A percentile compares a stretch with the other conserved stretches of the same genome.
These are phyloP conservation scores for Rhynchospora pubera DNA, from an alignment of 176 grass and related monocot species.

Conservation along the genomic window DNA sequence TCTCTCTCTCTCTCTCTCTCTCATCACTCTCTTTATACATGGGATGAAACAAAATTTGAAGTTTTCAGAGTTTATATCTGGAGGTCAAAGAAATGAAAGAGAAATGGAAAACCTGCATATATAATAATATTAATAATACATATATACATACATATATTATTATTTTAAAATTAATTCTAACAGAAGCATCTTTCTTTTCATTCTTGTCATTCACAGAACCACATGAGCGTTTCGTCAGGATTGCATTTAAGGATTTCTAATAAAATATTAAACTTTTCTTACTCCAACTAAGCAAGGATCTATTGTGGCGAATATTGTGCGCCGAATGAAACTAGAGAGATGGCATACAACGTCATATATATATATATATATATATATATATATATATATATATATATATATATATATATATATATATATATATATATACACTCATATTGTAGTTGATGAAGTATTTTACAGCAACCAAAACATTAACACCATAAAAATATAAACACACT, in stretches of 20 bases:
- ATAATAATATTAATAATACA: not conserved
- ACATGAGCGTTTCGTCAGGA: slow-evolving; percentile 11
- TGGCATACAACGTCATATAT: not conserved
- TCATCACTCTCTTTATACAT: slow-evolving; percentile 5
- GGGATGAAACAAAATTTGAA: not conserved
- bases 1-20: not conserved
- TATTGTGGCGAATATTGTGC: not conserved
- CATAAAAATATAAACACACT: not conserved
- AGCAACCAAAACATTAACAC: not conserved
- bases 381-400: too few species aligned
- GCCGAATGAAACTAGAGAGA: not conserved
- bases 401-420: too few species aligned
- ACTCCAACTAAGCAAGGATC: not conserved
- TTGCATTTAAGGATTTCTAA: slow-evolving; percentile 14
- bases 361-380: too few species aligned
- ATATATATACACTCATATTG: not conserved
- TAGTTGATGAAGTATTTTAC: not conserved
- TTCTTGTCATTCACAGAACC: not conserved
- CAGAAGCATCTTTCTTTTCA: slow-evolving; percentile 26
- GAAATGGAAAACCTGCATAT: slow-evolving; percentile 8
- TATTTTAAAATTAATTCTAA: slow-evolving; percentile 29
- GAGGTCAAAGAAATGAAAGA: not conserved
- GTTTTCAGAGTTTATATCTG: not conserved
- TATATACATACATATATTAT: not conserved
- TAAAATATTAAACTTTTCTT: not conserved